Evolutionary conservation across 352 stramenopile genomes (phyloP).

Genomic region (Pythium guiyangense): DNA sequence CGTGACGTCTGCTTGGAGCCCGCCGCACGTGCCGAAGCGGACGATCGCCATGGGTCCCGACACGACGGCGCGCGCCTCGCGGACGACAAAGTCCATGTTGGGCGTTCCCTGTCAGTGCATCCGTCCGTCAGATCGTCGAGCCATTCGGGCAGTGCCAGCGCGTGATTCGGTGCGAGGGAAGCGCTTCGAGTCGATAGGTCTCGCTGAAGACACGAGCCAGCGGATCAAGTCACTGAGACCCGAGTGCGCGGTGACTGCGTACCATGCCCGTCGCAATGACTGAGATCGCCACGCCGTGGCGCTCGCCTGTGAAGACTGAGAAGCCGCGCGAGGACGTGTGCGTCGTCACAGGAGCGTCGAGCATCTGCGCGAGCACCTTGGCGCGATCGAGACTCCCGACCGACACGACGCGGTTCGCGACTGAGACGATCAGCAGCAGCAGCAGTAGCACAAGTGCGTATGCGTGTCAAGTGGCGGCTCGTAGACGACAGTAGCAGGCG

Average conservation of each 20-base stretch:
- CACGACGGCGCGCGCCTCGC: slow-evolving; percentile 48
- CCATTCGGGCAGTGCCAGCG: neutral
- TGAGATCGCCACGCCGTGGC: slow-evolving; percentile 37
- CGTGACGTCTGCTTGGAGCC: slow-evolving; percentile 24
- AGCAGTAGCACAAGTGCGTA: too few species aligned
- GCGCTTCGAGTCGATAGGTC: neutral
- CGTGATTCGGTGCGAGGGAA: neutral
- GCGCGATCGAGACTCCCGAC: slow-evolving; percentile 39
- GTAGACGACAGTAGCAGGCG: too few species aligned
- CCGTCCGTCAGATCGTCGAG: too few species aligned
- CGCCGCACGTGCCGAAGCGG: slow-evolving; percentile 60
- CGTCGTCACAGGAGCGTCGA: slow-evolving; percentile 24
- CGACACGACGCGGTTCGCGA: slow-evolving; percentile 44
- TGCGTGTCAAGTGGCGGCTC: too few species aligned
- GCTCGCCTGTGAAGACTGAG: slow-evolving; percentile 49
- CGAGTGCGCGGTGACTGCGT: too few species aligned
- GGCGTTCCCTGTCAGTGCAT: slow-evolving; percentile 37
- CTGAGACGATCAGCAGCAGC: too few species aligned
- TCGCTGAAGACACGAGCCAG: too few species aligned
- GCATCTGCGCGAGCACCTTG: slow-evolving; percentile 22
- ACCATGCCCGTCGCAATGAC: slow-evolving; percentile 68
- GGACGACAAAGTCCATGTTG: slow-evolving; percentile 78
- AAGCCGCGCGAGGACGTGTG: slow-evolving; percentile 48
- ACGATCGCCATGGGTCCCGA: slow-evolving; percentile 48
- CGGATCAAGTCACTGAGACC: too few species aligned